Evolutionary conservation across 208 protist genomes (phyloP), one percentile per base, ranked within the genome.

Genomic region (Trypanosoma rangeli): DNA sequence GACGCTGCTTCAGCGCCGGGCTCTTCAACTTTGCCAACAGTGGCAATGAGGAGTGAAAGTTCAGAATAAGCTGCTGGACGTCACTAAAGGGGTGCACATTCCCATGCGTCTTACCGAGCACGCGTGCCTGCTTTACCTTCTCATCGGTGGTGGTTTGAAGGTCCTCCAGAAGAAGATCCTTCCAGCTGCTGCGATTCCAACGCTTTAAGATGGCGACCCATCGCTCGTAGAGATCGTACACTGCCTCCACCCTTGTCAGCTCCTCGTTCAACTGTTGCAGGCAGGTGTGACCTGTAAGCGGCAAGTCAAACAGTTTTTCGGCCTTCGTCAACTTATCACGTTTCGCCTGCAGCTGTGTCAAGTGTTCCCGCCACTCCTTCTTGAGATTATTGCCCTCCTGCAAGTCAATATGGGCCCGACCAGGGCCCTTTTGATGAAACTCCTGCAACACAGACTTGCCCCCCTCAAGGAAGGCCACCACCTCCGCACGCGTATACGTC

Each of bases 141-240:
- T 90, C 88, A 65, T 99, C 95, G 5, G 96, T 98, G n/a, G 94
- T 97, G 26, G 80, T 89, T 66, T 93, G 82, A n/a, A 99, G 80
- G 67, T 98, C 91, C 24, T 97, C 84, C 22, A 99, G 74, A 65
- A 98, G 85, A n/a, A 99, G 81, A 68, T 99, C 97, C 68, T 93
- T 94, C 97, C 98, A 99, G 65, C 97, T 96, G 63, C 94, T 99
- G 50, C 81, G 82, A 61, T 97, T 98, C 98, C 98, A 99, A 12
- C 97, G 87, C 20, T 82, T 83, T 56, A 98, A 84, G 53, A 92
- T 81, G 35, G 84, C 83, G 53, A 90, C 83, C 89, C 95, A 97
- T 48, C 98, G 90, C 70, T 87, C 85, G 84, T 98, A 99, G 9
- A 99, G 60, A 22, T 97, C 86, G 79, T 98, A 99, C 48, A 99